phyloP scores from a whole-genome alignment of 1,284 basidiomycete species.

The Cryptococcus jaspeensis region DNA sequence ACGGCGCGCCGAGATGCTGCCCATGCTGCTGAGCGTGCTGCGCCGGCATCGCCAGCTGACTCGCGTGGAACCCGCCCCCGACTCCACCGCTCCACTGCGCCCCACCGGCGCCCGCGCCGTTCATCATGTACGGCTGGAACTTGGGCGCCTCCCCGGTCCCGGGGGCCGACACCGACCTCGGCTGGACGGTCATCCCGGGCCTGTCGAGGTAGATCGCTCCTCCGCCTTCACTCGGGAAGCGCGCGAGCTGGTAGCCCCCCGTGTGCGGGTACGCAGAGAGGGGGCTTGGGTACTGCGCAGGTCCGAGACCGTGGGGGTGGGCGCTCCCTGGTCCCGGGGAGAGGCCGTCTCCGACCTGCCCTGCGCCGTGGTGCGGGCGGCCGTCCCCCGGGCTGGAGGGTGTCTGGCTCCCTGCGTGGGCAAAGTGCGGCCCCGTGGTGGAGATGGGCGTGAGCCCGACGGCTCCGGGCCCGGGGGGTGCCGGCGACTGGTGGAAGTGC shows the following conservation, averaged over 20 bases:
- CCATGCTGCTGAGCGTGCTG: too few species aligned
- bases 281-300: conserved; percentile 13
- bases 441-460: conserved; percentile 16
- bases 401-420: conserved; percentile 6
- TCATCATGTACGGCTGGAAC: conserved; percentile 8
- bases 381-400: conserved; percentile 8
- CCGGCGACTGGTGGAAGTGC: conserved; percentile 7
- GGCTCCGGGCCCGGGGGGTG: conserved; percentile 1
- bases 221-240: conserved; percentile 16
- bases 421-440: conserved; percentile 5
- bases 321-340: not conserved
- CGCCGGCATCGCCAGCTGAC: conserved; percentile 21
- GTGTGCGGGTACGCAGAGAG: conserved; percentile 10
- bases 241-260: conserved; percentile 18
- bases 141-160: conserved; percentile 4
- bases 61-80: conserved; percentile 22
- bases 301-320: conserved; percentile 7
- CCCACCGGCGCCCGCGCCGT: too few species aligned
- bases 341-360: not conserved
- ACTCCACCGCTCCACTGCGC: conserved; percentile 12
- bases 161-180: conserved; percentile 12
- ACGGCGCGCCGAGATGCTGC: conserved; percentile 9
- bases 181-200: not conserved
- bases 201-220: conserved; percentile 7
- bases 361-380: not conserved